Evolutionary conservation across 257 asterid genomes (phyloP).

Genomic region (Eucommia ulmoides): DNA sequence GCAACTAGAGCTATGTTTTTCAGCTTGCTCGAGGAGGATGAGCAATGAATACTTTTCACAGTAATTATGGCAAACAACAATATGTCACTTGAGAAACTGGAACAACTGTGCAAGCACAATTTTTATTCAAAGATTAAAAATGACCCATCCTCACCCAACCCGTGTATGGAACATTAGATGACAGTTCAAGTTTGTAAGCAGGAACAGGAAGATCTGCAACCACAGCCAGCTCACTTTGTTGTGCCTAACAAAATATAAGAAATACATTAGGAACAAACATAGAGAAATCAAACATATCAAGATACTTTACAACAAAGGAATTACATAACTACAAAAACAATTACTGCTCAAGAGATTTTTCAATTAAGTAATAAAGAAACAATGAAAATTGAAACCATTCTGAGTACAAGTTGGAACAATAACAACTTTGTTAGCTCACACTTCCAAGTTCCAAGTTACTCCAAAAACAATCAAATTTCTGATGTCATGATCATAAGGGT

Average conservation of each 20-base stretch:
- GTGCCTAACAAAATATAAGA: conserved; percentile 32
- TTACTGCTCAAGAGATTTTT: too few relatives aligned
- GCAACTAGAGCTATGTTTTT: not conserved
- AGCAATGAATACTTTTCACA: conserved; percentile 6
- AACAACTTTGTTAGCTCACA: too few relatives aligned
- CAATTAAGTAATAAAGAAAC: too few relatives aligned
- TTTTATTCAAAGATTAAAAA: not conserved
- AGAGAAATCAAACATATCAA: too few relatives aligned
- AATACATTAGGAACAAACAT: too few relatives aligned
- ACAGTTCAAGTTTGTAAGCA: conserved; percentile 53
- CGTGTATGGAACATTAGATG: conserved; percentile 60
- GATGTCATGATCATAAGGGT: too few relatives aligned
- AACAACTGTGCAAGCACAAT: not conserved
- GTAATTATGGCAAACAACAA: conserved; percentile 1
- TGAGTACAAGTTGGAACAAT: too few relatives aligned
- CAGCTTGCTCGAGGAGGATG: not conserved
- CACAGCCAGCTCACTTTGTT: conserved; percentile 73
- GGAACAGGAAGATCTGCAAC: conserved; percentile 76
- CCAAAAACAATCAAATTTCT: too few relatives aligned
- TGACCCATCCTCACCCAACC: conserved; percentile 47
- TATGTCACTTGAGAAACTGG: not conserved
- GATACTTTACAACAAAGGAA: too few relatives aligned
- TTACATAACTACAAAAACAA: too few relatives aligned
- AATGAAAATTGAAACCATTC: too few relatives aligned
- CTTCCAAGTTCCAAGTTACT: too few relatives aligned